Base-by-base conservation (phyloP, 768 basidiomycete species). In the Tubosaeta sp. region DNA sequence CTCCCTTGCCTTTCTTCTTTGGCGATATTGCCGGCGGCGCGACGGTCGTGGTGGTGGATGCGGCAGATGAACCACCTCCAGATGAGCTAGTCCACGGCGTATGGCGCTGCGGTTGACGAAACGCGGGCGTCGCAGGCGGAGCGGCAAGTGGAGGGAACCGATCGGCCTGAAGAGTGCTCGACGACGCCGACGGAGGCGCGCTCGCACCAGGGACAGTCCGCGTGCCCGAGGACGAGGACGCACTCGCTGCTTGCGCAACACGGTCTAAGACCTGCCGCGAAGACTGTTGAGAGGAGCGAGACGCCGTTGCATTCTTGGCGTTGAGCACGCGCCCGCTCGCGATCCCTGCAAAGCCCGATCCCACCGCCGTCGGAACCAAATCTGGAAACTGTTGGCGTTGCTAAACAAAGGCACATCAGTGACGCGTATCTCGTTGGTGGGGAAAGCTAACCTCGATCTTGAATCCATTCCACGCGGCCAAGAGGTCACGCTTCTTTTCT, bases 341-440 rank as follows among this genome's bases (percentile, higher is more conserved):
- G 54, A 94, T 87, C 0, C 84, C 86, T 0, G 91, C 84, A 57
- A 87, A 94, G 39, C 82, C 83, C 0, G 81, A 72, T 9, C 86
- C 84, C 0, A 76, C 64, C 3, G 79, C 66, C 3, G 76, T 73
- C 4, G 85, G 83, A 0, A 76, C 66, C 5, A 94, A 76, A 44
- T 91, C 85, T 0, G 93, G 92, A 71, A 93, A 92, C 58, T 92
- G 83, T 63, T 83, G 81, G 18, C 84, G 86, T 83, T 90, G 87
- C 88, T 93, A 54, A 21, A 32, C n/a, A 24, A 12, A 39, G 22
- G 14, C 3, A 22, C 6, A 19, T 60, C 30, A 54, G 56, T 38
- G 3, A 42, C 18, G 49, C 27, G 27, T 16, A 22, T 24, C n/a
- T 41, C 25, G 30, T 8, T n/a, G 42, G 27, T 0, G 16, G 29